Evolutionary conservation across 306 rosid species (phyloP).

Genomic region (Dalbergia cultrata): DNA sequence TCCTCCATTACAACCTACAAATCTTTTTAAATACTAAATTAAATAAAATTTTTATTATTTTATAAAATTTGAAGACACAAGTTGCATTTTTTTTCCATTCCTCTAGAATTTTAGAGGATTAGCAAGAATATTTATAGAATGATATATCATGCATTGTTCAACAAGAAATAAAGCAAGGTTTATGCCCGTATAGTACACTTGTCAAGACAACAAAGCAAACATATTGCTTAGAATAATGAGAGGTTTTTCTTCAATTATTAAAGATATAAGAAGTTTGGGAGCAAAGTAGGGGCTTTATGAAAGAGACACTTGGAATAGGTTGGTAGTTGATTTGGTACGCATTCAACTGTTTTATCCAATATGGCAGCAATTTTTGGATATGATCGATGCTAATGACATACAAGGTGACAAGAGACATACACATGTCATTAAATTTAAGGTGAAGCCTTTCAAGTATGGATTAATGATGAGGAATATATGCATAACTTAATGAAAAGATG

Average conservation of each 20-base stretch:
- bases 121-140: no score
- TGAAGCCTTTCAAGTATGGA: neutral
- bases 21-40: no score
- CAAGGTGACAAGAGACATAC: neutral
- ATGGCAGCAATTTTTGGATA: neutral
- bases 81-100: no score
- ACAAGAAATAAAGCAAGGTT: neutral
- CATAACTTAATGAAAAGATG: neutral
- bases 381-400: slow-evolving; percentile 1
- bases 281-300: slow-evolving; percentile 14
- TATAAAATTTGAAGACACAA: no score
- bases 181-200: neutral
- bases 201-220: neutral
- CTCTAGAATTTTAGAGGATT: no score
- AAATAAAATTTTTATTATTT: no score
- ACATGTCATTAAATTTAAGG: slow-evolving; percentile 27
- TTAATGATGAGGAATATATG: slow-evolving; percentile 5
- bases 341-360: slow-evolving; percentile 29
- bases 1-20: no score
- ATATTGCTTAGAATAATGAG: neutral
- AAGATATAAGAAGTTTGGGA: slow-evolving; percentile 13
- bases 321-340: slow-evolving; percentile 40
- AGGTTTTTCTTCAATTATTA: neutral
- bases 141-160: no score
- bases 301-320: slow-evolving; percentile 14